Conservation (phyloP, 179 eudicot genomes). For the Heliamphora pulchella region DNA sequence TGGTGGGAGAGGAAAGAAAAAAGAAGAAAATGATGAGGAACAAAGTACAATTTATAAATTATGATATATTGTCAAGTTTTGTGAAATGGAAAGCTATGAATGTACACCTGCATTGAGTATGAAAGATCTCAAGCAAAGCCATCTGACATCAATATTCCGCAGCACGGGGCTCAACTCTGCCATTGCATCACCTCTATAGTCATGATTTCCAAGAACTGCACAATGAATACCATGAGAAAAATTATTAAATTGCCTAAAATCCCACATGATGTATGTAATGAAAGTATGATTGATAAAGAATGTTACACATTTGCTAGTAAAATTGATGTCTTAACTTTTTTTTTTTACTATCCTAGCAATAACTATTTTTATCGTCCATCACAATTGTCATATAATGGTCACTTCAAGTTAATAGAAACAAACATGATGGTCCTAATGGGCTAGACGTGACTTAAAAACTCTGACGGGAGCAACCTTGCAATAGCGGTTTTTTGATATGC, state of each 20-base stretch:
- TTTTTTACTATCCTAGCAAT: too few species aligned
- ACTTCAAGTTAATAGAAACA: too few species aligned
- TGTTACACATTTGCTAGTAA: neutral
- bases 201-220: conserved; percentile 26
- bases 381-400: too few species aligned
- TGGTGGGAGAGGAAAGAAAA: neutral
- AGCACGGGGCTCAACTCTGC: conserved; percentile 18
- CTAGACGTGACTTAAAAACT: too few species aligned
- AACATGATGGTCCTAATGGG: too few species aligned
- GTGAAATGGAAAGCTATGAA: neutral
- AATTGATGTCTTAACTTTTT: too few species aligned
- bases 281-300: neutral
- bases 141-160: conserved; percentile 18
- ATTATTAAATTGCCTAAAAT: neutral
- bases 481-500: too few species aligned
- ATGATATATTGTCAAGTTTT: neutral
- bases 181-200: conserved; percentile 23
- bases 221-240: neutral
- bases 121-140: conserved; percentile 28
- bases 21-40: neutral
- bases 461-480: too few species aligned
- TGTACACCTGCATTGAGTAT: conserved; percentile 5
- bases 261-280: neutral
- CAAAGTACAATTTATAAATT: neutral
- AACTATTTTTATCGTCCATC: too few species aligned